phyloP scores from a whole-genome alignment of 345 rosid species.

The Murraya paniculata region DNA sequence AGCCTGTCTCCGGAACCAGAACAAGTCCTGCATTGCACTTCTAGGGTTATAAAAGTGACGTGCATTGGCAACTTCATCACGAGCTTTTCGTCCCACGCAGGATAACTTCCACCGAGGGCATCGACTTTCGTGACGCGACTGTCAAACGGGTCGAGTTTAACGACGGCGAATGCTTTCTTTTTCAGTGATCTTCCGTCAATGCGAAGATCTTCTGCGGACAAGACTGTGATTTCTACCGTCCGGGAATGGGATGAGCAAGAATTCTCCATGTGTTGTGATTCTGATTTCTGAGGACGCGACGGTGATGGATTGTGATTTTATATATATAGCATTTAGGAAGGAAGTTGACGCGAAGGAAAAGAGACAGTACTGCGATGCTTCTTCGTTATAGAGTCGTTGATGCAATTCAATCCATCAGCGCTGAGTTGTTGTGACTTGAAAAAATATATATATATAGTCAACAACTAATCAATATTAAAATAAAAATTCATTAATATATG shows the following conservation, averaged over 20 bases:
- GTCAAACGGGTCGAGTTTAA: conserved; percentile 22
- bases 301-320: too few species aligned
- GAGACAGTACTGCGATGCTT: too few species aligned
- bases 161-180: conserved; percentile 32
- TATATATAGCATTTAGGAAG: too few species aligned
- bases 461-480: too few species aligned
- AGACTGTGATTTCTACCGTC: conserved; percentile 41
- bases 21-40: conserved; percentile 33
- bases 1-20: conserved; percentile 21
- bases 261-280: neutral
- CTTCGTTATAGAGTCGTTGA: too few species aligned
- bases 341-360: too few species aligned
- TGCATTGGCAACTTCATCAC: conserved; percentile 35
- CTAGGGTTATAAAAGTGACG: conserved; percentile 28
- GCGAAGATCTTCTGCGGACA: conserved; percentile 55
- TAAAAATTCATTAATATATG: too few species aligned
- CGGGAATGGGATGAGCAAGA: neutral
- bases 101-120: conserved; percentile 37
- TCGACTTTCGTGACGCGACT: conserved; percentile 18
- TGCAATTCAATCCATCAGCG: too few species aligned
- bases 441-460: too few species aligned
- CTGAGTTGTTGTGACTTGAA: too few species aligned
- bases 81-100: conserved; percentile 52
- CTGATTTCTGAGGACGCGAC: neutral
- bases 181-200: conserved; percentile 36